Evolutionary conservation across 768 basidiomycete species (phyloP), one percentile per base, ranked within the genome.

Genomic region (Hydnomerulius pinastri): DNA sequence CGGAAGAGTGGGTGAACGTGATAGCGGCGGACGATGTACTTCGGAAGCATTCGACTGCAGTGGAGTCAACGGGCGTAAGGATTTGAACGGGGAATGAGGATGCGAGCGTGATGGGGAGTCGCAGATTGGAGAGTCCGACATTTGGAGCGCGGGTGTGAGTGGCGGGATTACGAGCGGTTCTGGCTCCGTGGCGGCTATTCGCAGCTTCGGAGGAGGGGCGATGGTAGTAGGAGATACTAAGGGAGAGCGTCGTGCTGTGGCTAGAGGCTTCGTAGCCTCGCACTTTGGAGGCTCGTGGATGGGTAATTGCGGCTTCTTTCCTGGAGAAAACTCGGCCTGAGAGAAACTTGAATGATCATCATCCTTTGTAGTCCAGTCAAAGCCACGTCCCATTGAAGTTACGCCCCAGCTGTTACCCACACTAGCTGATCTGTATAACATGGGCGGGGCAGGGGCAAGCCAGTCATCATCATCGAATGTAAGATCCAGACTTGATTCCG

Each of bases 381-480:
- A 91, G 15, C 90, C 90, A 40, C 87, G 81, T 10, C 90, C 90
- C 40, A 92, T 85, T 30, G 82, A 89, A 17, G 90, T 92, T 53
- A 92, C 89, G 6, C 86, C 86, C 87, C 88, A 92, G 69, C 88
- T 90, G 54, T 82, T 81, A 27, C 84, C 81, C 46, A 86, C 82
- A 51, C 85, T 87, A 33, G 86, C 77, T 6, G 85, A 72, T 51
- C 80, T 74, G 69, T 84, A 82, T 17, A 85, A 75, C 24, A 76
- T 68, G 4, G 77, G 66, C 25, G 77, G 73, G 30, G 74, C 71
- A 35, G 81, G 73, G 23, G 77, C 60, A 53, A 77, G 75, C 87
- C 87, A 88, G 60, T 84, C 86, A 56, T 85, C 83, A 54, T 81
- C 84, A 63, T 87, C 86, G 67, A 85, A 85, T 47, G 76, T 69